phyloP scores from a whole-genome alignment of 495 filamentous ascomycete species.

The Pseudomonodictys pantanalensis region DNA sequence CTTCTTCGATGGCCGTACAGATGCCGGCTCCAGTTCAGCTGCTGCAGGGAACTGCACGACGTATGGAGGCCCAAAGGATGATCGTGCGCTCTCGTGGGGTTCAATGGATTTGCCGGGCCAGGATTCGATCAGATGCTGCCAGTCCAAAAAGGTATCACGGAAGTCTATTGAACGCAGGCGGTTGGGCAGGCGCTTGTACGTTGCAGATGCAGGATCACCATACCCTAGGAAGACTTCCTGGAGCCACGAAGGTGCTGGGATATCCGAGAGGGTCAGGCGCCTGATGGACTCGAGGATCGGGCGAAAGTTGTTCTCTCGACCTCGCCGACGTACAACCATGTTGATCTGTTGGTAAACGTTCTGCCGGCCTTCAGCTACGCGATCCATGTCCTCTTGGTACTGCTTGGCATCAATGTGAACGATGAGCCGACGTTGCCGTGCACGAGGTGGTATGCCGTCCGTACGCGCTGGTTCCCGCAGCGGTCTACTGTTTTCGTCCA shows the following conservation, averaged over 20 bases:
- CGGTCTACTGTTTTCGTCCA: conserved; percentile 80
- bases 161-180: conserved; percentile 76
- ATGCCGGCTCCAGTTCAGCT: conserved; percentile 43
- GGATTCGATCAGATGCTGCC: conserved; percentile 88
- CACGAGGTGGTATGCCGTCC: conserved; percentile 54
- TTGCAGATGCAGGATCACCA: conserved; percentile 84
- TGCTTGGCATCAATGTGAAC: conserved; percentile 75
- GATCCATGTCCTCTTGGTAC: conserved; percentile 74
- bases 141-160: conserved; percentile 90
- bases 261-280: conserved; percentile 78
- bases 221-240: conserved; percentile 96
- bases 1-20: conserved; percentile 63
- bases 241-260: conserved; percentile 85
- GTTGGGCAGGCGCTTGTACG: conserved; percentile 79
- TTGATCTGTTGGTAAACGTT: conserved; percentile 87
- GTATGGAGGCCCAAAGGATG: conserved; percentile 84
- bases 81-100: conserved; percentile 63
- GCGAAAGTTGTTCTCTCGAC: conserved; percentile 96
- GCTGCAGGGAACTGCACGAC: conserved; percentile 59
- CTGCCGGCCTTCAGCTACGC: conserved; percentile 58
- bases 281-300: conserved; percentile 88
- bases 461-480: conserved; percentile 59
- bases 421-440: conserved; percentile 65
- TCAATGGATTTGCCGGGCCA: conserved; percentile 81
- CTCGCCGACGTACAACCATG: conserved; percentile 76